Evolutionary conservation across 441 rosid species (phyloP), one percentile per base, ranked within the genome.

Genomic region (Hura crepitans): DNA sequence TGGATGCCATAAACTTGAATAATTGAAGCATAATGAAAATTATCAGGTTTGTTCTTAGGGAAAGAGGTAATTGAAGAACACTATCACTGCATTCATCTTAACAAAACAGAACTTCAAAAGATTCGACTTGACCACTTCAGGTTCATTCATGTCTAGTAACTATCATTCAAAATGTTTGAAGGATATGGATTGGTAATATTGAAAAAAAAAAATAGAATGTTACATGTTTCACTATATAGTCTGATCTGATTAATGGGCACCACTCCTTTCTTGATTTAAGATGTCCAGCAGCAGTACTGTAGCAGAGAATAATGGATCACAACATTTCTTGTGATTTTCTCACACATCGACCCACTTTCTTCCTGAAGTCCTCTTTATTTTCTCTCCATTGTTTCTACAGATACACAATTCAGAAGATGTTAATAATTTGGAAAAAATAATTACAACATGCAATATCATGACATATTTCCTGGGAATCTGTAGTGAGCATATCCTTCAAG

Each of bases 371-470:
- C 27, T 69, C 82, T 72, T 74, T 78, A 31, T 74, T 74, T 0
- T 87, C 89, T 75, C 89, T 79, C 89, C 91, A 87, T 69, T 87
- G 83, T 65, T 83, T 87, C 88, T 84, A 78, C 78, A 74, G 39
- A 55, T 4, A 35, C 28, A 20, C 11, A 58, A 43, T 22, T 17
- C n/a, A 45, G 35, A 20, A 49, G 10, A 33, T 12, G 14, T 62
- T 62, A 46, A 23, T 4, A 27, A 30, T 2, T 9, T n/a, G 12
- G 28, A 8, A 20, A 3, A 23, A 27, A 10, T 12, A 11, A 9
- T 42, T 5, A 27, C 56, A 20, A n/a, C 56, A 6, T 28, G 61
- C 61, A 56, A 56, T 27, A 31, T 14, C 15, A 23, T 54, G 59
- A 6, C 20, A 49, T n/a, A 49, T 49, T 13, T 14, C n/a, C n/a